phyloP scores from a whole-genome alignment of 768 basidiomycete species.

The Boletus vermiculosoides region DNA sequence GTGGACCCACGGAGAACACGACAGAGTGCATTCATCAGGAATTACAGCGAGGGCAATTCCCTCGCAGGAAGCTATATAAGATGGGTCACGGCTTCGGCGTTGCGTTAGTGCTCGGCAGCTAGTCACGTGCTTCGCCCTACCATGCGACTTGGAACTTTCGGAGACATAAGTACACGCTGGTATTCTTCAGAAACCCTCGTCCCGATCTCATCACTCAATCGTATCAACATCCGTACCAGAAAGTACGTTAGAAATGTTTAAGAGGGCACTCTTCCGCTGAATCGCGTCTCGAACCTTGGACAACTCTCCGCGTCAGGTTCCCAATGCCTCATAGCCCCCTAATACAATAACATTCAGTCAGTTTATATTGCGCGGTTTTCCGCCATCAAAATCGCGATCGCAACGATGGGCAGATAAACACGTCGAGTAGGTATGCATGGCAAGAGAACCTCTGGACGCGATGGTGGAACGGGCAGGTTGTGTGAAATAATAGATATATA shows the following conservation, averaged over 20 bases:
- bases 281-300: neutral
- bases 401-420: neutral
- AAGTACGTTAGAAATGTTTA: neutral
- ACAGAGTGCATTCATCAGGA: conserved; percentile 21
- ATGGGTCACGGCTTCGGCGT: neutral
- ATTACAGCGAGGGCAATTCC: neutral
- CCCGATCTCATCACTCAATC: neutral
- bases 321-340: neutral
- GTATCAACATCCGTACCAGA: neutral
- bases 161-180: neutral
- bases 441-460: neutral
- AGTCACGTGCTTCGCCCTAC: conserved; percentile 11
- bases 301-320: neutral
- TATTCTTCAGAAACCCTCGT: neutral
- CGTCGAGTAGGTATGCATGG: neutral
- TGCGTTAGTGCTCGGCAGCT: neutral
- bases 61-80: neutral
- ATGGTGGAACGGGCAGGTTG: neutral
- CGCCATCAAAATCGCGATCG: too few relatives aligned
- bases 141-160: neutral
- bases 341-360: too few relatives aligned
- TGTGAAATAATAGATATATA: conserved; percentile 6
- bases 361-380: neutral
- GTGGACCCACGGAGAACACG: conserved; percentile 7
- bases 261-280: neutral